Conservation (phyloP, 768 basidiomycete species). For the Leccinum variicolor region DNA sequence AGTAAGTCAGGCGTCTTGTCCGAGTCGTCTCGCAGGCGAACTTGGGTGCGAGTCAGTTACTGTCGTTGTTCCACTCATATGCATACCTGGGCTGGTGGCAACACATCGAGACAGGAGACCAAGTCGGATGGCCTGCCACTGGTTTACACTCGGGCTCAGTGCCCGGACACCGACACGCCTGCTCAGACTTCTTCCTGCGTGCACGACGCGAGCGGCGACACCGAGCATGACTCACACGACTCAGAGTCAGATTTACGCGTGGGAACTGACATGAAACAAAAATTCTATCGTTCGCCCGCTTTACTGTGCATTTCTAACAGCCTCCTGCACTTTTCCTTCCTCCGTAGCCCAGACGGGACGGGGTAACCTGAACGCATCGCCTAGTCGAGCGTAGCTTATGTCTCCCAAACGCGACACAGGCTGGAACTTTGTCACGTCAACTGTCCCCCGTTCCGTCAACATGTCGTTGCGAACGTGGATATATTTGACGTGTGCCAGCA, state of each 20-base stretch:
- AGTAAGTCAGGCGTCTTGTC: neutral
- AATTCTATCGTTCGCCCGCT: neutral
- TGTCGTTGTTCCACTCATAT: neutral
- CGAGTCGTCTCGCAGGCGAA: neutral
- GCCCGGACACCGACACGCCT: neutral
- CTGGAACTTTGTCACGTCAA: slow-evolving; percentile 36
- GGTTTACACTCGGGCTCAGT: neutral
- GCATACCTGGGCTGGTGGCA: neutral
- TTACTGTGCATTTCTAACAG: slow-evolving; percentile 1
- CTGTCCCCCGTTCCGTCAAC: slow-evolving; percentile 33
- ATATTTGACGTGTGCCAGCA: slow-evolving; percentile 40
- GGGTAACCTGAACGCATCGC: slow-evolving; percentile 27
- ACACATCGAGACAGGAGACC: neutral
- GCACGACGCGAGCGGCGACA: neutral
- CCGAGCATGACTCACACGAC: neutral
- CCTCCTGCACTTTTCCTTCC: slow-evolving; percentile 8
- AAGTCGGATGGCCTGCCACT: neutral
- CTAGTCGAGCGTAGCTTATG: slow-evolving; percentile 33
- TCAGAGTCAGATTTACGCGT: neutral
- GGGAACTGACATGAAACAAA: neutral
- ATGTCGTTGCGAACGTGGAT: slow-evolving; percentile 44
- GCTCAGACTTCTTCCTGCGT: neutral
- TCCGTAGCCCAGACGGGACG: slow-evolving; percentile 22
- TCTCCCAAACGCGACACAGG: slow-evolving; percentile 39
- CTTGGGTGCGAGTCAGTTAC: neutral